A percentile compares a stretch with the other conserved stretches of the same genome.
phyloP scores from a whole-genome alignment of 352 stramenopile species.

The Paralagenidium karlingii region DNA sequence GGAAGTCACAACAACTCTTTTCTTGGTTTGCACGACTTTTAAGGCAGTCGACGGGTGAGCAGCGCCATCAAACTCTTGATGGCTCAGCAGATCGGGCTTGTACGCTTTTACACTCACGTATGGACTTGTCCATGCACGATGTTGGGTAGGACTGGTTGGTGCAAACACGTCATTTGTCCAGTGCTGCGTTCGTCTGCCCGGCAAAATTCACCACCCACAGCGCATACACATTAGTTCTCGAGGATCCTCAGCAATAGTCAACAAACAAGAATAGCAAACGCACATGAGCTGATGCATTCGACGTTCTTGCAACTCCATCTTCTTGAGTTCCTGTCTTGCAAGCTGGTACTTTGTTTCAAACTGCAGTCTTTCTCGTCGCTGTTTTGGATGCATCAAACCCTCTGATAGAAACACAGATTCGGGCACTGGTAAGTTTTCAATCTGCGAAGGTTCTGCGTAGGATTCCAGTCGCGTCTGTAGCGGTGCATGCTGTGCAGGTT shows the following conservation, averaged over 20 bases:
- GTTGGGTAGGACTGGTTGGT: background rate
- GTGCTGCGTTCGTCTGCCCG: conserved; percentile 32
- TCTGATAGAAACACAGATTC: conserved; percentile 44
- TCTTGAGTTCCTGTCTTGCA: conserved; percentile 35
- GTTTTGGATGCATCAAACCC: conserved; percentile 53
- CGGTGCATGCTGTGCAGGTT: conserved; percentile 15
- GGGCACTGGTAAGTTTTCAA: conserved; percentile 28
- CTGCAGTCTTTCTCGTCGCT: conserved; percentile 48
- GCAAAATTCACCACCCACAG: no score
- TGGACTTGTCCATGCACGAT: no score
- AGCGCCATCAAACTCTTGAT: background rate
- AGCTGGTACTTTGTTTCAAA: conserved; percentile 48
- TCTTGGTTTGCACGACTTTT: background rate
- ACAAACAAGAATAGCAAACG: background rate
- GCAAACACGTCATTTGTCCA: conserved; percentile 37
- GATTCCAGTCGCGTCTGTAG: conserved; percentile 35
- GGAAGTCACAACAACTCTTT: background rate
- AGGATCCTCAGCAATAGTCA: background rate
- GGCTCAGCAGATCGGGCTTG: conserved; percentile 33
- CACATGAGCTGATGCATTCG: conserved; percentile 68
- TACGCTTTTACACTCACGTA: conserved; percentile 20
- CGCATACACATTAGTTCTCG: background rate
- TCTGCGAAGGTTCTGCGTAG: conserved; percentile 24
- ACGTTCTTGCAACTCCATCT: conserved; percentile 39
- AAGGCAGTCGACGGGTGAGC: background rate